Percentiles rank a stretch among this genome's conserved stretches.
These are phyloP conservation scores for Coemansia sp. DNA, from an alignment of 371 early-diverging fungal genomes.

Conservation along the genomic window DNA sequence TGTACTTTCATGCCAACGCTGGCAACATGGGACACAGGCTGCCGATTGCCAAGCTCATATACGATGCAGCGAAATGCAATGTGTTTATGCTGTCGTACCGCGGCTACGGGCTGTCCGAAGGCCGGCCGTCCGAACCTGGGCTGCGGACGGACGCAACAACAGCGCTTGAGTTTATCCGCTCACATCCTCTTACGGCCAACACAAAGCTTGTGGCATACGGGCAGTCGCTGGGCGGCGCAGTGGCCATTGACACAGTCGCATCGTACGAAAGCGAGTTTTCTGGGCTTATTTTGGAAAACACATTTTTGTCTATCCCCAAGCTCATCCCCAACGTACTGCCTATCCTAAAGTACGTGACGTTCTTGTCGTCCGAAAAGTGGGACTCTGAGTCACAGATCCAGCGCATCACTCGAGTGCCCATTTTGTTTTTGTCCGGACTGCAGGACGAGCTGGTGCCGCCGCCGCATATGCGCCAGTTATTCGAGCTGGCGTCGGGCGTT, in stretches of 20 bases:
- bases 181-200: slow-evolving; percentile 68
- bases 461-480: slow-evolving; percentile 77
- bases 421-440: slow-evolving; percentile 80
- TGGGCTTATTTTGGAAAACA: slow-evolving; percentile 92
- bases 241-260: slow-evolving; percentile 80
- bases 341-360: slow-evolving; percentile 65
- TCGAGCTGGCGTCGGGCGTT: slow-evolving; percentile 59
- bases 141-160: slow-evolving; percentile 85
- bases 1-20: slow-evolving; percentile 93
- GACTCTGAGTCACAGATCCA: slow-evolving; percentile 72
- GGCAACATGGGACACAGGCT: slow-evolving; percentile 91
- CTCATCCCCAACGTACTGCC: slow-evolving; percentile 87
- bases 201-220: slow-evolving; percentile 86
- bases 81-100: slow-evolving; percentile 94
- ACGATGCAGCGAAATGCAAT: slow-evolving; percentile 68
- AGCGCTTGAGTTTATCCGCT: slow-evolving; percentile 75
- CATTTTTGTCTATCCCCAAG: slow-evolving; percentile 88
- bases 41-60: slow-evolving; percentile 76
- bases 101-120: slow-evolving; percentile 92
- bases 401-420: slow-evolving; percentile 69
- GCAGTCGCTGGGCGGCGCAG: slow-evolving; percentile 97
- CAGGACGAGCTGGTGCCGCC: slow-evolving; percentile 90
- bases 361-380: slow-evolving; percentile 90
- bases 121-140: slow-evolving; percentile 82
- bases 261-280: slow-evolving; percentile 75